A percentile compares a stretch with the other conserved stretches of the same genome.
These are phyloP conservation scores for Chytriomyces confervae DNA, from an alignment of 192 early-diverging fungal genomes.

Conservation along the genomic window DNA sequence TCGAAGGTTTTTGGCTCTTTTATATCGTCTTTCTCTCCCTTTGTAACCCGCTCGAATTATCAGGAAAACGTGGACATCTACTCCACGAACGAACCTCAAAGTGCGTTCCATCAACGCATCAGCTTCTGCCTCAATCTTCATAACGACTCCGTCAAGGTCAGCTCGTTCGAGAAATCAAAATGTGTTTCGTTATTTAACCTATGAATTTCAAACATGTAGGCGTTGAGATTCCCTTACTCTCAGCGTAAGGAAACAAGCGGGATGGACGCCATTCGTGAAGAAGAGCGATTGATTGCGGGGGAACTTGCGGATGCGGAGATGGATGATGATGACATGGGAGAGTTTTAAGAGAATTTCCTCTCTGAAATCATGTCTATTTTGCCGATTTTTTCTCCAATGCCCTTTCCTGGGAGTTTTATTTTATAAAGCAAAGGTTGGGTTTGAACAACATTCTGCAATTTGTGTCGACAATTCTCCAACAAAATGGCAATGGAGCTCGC, in stretches of 20 bases:
- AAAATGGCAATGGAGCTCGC: constrained; percentile 60
- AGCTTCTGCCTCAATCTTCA: constrained; percentile 94
- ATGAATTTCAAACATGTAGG: constrained; percentile 46
- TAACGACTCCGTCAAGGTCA: constrained; percentile 92
- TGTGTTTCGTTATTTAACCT: no score
- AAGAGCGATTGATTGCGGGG: constrained; percentile 89
- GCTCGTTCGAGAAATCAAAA: not conserved
- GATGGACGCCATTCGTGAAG: constrained; percentile 78
- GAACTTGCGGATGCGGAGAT: constrained; percentile 90
- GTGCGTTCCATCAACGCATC: constrained; percentile 93
- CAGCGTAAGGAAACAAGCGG: constrained; percentile 84
- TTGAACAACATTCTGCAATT: no score
- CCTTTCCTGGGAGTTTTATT: not conserved
- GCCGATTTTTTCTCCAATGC: not conserved
- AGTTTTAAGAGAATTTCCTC: constrained; percentile 22
- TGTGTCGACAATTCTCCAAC: not conserved
- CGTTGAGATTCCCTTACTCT: constrained; percentile 94
- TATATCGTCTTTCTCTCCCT: not conserved
- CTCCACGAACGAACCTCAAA: constrained; percentile 94
- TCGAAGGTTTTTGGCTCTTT: constrained; percentile 61
- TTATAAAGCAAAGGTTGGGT: no score
- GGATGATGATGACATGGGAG: constrained; percentile 77
- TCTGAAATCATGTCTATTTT: not conserved
- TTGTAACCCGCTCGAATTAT: not conserved
- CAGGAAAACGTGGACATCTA: constrained; percentile 93